Evolutionary conservation across 1,139 yeast genomes (phyloP), one percentile per base, ranked within the genome.

Genomic region (Suhomyces bokatorum): DNA sequence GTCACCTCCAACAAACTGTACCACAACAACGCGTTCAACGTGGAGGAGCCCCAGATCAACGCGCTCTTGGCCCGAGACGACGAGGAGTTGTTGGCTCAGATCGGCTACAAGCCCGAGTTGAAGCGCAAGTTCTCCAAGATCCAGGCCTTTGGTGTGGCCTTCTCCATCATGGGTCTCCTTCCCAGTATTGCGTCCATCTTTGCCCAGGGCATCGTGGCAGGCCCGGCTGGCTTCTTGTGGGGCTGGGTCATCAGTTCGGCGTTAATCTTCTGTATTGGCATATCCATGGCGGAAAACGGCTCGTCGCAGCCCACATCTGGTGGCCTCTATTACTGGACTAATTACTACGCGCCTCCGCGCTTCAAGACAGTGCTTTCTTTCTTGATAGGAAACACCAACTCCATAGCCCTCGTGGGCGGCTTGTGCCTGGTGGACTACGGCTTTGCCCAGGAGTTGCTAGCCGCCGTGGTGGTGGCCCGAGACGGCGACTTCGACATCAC

Each of bases 251-350:
- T 76, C 43, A 77, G 83, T 37, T 75, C 78, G 16, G 52, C 73
- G 42, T 82, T 83, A 48, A 78, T 85, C 47, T 62, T 82, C 40
- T 64, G 74, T 46, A 77, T 81, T 48, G 89, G 88, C 7, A 53
- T 76, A 44, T 73, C 85, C 13, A 83, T 84, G 73, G 77, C 87
- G n/a, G 84, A 82, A 53, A 66, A 82, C 45, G 84, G 85, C 1
- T 77, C 84, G 30, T 77, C 87, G 12, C 78, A 81, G 58, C 89
- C 89, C 41, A 83, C 89, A 1, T 75, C 85, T 12, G 89, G 89
- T 46, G 90, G 89, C 7, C 68, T 83, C 55, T 83, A 55, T 57
- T 76, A 66, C 50, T 78, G 80, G 81, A 77, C 84, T 2, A 74
- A 66, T 54, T 69, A 74, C 54, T 80, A 77, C 50, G 78, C 86